Evolutionary conservation across 805 yeast species (phyloP), one percentile per base, ranked within the genome.

Genomic region (Saturnispora quitensis): DNA sequence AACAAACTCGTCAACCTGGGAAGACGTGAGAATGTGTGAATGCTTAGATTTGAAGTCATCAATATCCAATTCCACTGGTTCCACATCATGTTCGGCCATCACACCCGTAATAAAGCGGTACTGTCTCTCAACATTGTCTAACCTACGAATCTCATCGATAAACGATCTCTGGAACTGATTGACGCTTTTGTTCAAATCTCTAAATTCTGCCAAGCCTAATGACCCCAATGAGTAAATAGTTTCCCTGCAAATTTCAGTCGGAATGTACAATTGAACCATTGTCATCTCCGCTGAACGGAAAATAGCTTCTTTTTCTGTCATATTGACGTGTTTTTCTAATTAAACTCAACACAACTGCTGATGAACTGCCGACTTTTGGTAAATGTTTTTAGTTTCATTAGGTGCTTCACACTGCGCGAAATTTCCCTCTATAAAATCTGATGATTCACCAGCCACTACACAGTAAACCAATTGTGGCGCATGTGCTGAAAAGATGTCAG

Each of bases 271-370:
- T 72, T 93, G 97, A 51, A 91, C 82, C 64, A 90, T 77, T 48
- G 96, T 80, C 98, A 93, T 95, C 63, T 86, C 95, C 86, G 98
- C 99, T 55, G 99, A 91, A 76, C 67, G 67, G 60, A 63, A 63
- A 58, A 63, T 63, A 15, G 67, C 67, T 53, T 63, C 67, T 18
- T 50, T 56, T 4, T 42, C 48, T 15, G 52, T 20, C 59, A 56
- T 56, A 3, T 45, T 55, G 17, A 20, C 18, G 9, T 40, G 18
- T 13, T 5, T 13, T 18, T 20, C 22, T 38, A 13, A 4, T 15
- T 28, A 5, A 5, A 31, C 7, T 10, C 12, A 20, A 9, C 8
- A n/a, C 8, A 20, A 22, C 13, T 13, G 6, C n/a, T 20, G 20
- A 33, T 31, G 48, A 33, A 45, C 31, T 33, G 34, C 48, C 35